Percentiles rank a stretch among this genome's conserved stretches.
Conservation (phyloP, 371 early-diverging fungal species). For the Mucor velutinosus region DNA sequence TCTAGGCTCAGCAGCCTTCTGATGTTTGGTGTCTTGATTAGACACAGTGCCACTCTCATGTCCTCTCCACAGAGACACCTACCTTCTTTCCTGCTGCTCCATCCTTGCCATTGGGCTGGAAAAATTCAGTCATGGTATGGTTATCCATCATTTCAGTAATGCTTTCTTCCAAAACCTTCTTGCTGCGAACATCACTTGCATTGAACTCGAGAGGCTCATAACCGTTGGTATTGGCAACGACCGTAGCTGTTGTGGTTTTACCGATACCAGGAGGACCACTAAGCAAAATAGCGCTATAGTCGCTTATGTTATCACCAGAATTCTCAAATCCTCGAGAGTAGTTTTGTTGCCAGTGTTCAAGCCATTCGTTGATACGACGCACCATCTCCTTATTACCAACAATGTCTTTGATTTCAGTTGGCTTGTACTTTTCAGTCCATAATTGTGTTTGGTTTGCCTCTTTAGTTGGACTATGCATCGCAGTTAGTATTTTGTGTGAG, state of each 20-base stretch:
- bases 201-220: slow-evolving; percentile 97
- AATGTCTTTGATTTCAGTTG: slow-evolving; percentile 80
- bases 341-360: slow-evolving; percentile 29
- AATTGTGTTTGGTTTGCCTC: neutral
- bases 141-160: slow-evolving; percentile 59
- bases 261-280: slow-evolving; percentile 99
- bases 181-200: slow-evolving; percentile 98
- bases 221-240: slow-evolving; percentile 82
- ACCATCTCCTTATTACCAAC: slow-evolving; percentile 93
- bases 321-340: slow-evolving; percentile 19
- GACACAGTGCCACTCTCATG: neutral
- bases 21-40: neutral
- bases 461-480: neutral
- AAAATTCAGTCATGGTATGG: slow-evolving; percentile 75
- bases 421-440: slow-evolving; percentile 99
- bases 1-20: slow-evolving; percentile 3
- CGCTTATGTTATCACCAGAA: slow-evolving; percentile 16
- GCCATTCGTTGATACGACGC: slow-evolving; percentile 25
- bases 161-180: slow-evolving; percentile 78
- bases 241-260: slow-evolving; percentile 96
- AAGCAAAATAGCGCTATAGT: slow-evolving; percentile 79
- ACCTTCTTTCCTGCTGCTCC: slow-evolving; percentile 1
- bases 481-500: neutral
- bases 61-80: neutral
- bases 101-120: slow-evolving; percentile 10